Evolutionary conservation across 371 early-diverging fungal genomes (phyloP).

Genomic region (Actinomortierella wolfii): DNA sequence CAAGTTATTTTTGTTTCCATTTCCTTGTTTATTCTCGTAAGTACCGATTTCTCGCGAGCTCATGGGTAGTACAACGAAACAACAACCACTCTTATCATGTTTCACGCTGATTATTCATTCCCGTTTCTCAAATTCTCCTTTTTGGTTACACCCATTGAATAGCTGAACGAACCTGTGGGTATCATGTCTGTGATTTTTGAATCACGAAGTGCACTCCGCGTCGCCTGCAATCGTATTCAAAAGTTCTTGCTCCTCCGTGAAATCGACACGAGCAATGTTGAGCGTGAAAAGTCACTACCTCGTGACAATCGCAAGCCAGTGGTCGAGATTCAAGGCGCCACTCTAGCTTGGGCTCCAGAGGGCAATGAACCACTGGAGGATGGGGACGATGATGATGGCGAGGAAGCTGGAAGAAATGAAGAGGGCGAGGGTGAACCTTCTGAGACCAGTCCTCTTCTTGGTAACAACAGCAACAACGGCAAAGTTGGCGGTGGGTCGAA

Average conservation of each 20-base stretch:
- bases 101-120: too few species aligned
- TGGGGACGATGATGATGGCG: slow-evolving; percentile 38
- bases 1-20: slow-evolving; percentile 80
- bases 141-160: slow-evolving; percentile 45
- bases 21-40: slow-evolving; percentile 80
- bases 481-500: slow-evolving; percentile 46
- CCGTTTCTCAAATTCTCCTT: too few species aligned
- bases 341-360: slow-evolving; percentile 59
- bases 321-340: slow-evolving; percentile 49
- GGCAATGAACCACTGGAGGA: slow-evolving; percentile 9
- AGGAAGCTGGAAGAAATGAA: slow-evolving; percentile 11
- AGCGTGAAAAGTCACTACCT: slow-evolving; percentile 4
- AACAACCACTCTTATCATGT: too few species aligned
- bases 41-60: too few species aligned
- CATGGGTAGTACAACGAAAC: too few species aligned
- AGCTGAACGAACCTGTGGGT: slow-evolving; percentile 80
- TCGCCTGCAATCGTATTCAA: slow-evolving; percentile 61
- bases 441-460: slow-evolving; percentile 35
- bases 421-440: slow-evolving; percentile 24
- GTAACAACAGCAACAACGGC: slow-evolving; percentile 4
- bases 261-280: slow-evolving; percentile 62
- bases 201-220: slow-evolving; percentile 12
- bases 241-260: slow-evolving; percentile 76
- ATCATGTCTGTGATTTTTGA: slow-evolving; percentile 27
- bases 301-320: slow-evolving; percentile 19